Conservation (phyloP, 2,329 filamentous ascomycete genomes). For the Anisogramma anomala region DNA sequence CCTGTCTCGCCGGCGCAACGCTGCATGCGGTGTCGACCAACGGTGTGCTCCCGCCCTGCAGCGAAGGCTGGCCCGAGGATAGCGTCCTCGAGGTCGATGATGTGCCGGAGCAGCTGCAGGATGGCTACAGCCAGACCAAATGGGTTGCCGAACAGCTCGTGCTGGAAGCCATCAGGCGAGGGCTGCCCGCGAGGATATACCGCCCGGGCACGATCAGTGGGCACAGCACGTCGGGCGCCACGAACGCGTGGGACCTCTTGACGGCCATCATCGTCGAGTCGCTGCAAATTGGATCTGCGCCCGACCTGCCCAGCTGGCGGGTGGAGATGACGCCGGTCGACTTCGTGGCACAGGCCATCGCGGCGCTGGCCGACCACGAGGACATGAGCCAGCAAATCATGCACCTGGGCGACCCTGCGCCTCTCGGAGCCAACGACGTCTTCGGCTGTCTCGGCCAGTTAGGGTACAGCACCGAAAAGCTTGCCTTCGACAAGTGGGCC, state of each 20-base stretch:
- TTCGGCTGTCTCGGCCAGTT: conserved; percentile 54
- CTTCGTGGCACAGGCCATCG: conserved; percentile 64
- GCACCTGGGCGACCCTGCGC: conserved; percentile 63
- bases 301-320: conserved; percentile 62
- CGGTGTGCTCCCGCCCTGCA: conserved; percentile 61
- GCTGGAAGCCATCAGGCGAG: conserved; percentile 54
- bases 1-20: conserved; percentile 54
- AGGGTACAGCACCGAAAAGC: conserved; percentile 56
- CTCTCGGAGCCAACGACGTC: conserved; percentile 52
- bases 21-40: conserved; percentile 73
- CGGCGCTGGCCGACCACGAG: conserved; percentile 54
- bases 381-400: conserved; percentile 54
- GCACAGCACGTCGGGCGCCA: conserved; percentile 61
- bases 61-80: conserved; percentile 60
- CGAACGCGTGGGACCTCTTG: conserved; percentile 68
- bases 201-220: conserved; percentile 69
- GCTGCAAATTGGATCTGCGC: conserved; percentile 57
- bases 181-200: conserved; percentile 59
- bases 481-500: conserved; percentile 65
- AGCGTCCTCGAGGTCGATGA: conserved; percentile 54
- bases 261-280: conserved; percentile 69
- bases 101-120: conserved; percentile 55
- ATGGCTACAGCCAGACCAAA: conserved; percentile 71
- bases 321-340: conserved; percentile 79
- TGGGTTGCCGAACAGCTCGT: conserved; percentile 72